Evolutionary conservation across 2,329 filamentous ascomycete genomes (phyloP).

Genomic region (Aspergillus amoenus): DNA sequence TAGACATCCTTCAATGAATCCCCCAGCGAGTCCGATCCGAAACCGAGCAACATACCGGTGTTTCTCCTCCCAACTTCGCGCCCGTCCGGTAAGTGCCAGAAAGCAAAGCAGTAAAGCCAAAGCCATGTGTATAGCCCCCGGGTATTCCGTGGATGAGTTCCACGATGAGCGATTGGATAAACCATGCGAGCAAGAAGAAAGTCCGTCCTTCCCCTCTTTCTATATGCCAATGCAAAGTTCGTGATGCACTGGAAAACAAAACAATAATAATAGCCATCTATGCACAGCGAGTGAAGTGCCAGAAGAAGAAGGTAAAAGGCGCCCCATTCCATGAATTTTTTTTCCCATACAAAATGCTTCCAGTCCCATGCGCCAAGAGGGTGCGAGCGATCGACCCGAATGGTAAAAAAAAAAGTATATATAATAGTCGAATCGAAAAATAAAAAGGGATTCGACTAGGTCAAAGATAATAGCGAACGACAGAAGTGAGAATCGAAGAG

Average conservation of each 20-base stretch:
- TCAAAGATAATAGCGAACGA: slow-evolving; percentile 33
- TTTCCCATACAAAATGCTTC: slow-evolving; percentile 22
- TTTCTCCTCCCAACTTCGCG: background rate
- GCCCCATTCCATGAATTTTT: slow-evolving; percentile 29
- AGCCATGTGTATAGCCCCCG: background rate
- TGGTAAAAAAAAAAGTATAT: slow-evolving; percentile 30
- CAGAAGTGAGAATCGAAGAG: slow-evolving; percentile 31
- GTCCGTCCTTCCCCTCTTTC: slow-evolving; percentile 20
- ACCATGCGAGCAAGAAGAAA: slow-evolving; percentile 13
- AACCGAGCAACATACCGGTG: background rate
- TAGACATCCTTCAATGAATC: background rate
- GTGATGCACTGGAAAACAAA: slow-evolving; percentile 24
- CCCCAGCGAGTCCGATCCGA: background rate
- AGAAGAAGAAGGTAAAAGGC: slow-evolving; percentile 21
- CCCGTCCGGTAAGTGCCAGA: slow-evolving; percentile 5
- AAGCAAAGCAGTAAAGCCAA: slow-evolving; percentile 5
- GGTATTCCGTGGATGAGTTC: background rate
- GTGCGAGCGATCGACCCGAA: slow-evolving; percentile 43
- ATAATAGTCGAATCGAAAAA: slow-evolving; percentile 30
- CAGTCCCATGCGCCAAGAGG: slow-evolving; percentile 35
- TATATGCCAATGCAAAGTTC: slow-evolving; percentile 38
- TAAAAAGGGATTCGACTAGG: slow-evolving; percentile 29
- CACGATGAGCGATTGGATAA: slow-evolving; percentile 11
- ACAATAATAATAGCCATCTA: slow-evolving; percentile 26
- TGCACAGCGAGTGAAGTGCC: slow-evolving; percentile 43